Base-by-base conservation (phyloP, 2,329 filamentous ascomycete genomes). In the Parafenestella ontariensis region DNA sequence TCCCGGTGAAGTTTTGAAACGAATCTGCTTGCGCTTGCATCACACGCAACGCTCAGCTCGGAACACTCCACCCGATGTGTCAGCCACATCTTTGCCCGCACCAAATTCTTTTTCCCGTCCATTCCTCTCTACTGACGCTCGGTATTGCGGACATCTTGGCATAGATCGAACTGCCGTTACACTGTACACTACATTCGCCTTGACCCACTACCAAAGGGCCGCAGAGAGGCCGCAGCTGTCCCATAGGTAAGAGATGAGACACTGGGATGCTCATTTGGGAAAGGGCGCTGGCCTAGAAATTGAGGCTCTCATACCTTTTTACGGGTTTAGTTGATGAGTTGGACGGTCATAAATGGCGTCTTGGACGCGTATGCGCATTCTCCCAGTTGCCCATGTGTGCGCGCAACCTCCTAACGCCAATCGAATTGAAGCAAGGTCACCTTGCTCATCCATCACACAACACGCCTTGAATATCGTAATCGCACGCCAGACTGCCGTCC, bases 371-470 rank as follows among this genome's bases (percentile, higher is more conserved):
- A 31, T 52, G 47, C 52, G 44, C 45, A 54, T 31, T 54, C 34
- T 24, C 31, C 23, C 10, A 26, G 29, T 33, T 49, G 45, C 39
- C 47, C 37, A 26, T 50, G 45, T 39, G 11, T 52, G 33, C 42
- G 33, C 29, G 33, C 46, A 49, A 40, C 40, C 33, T 31, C 34
- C 36, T 33, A 23, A 28, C n/a, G 41, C 46, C 45, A 49, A 37
- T 39, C 2, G 5, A 36, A 37, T 24, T 36, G 40, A 23, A 18
- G 34, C 34, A 39, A 33, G n/a, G 26, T 52, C 51, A 52, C 47
- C 54, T 54, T 54, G 41, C 50, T 54, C 39, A 48, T 49, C n/a
- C 41, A 56, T 34, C 20, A 47, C 17, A 24, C 48, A 45, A 31
- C n/a, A 13, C 49, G 24, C 49, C 49, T 46, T 46, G 34, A 51